phyloP scores from a whole-genome alignment of 768 basidiomycete species.

The Russula olivacea region DNA sequence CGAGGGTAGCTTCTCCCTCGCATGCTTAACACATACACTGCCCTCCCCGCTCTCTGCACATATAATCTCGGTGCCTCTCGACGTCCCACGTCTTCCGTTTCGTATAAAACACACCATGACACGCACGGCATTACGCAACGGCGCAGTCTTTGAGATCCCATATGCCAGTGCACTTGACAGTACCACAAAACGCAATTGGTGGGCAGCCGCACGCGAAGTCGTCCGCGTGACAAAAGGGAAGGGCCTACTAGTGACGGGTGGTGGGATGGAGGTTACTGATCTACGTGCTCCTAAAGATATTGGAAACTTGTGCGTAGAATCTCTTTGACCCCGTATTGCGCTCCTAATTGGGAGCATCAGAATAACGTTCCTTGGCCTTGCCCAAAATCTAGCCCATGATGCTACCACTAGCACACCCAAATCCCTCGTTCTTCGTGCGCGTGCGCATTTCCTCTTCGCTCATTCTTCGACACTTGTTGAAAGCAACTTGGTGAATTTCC shows the following conservation, averaged over 20 bases:
- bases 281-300: conserved; percentile 68
- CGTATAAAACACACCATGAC: conserved; percentile 80
- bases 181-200: conserved; percentile 71
- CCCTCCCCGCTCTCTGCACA: conserved; percentile 76
- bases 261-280: conserved; percentile 54
- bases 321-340: neutral
- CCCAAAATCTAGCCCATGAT: conserved; percentile 63
- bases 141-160: conserved; percentile 75
- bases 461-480: neutral
- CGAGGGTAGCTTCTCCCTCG: conserved; percentile 62
- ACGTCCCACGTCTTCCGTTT: conserved; percentile 71
- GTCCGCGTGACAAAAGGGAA: conserved; percentile 77
- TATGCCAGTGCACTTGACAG: conserved; percentile 67
- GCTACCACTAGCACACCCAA: conserved; percentile 56
- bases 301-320: conserved; percentile 53
- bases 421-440: conserved; percentile 64
- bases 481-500: conserved; percentile 1
- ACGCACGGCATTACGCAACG: conserved; percentile 74
- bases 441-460: conserved; percentile 40
- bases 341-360: conserved; percentile 35
- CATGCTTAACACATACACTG: conserved; percentile 72
- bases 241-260: conserved; percentile 66
- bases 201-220: conserved; percentile 73
- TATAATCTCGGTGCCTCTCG: conserved; percentile 74
- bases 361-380: conserved; percentile 57